phyloP scores from a whole-genome alignment of 139 green algal genomes.

The Tetradesmus lagerheimii region DNA sequence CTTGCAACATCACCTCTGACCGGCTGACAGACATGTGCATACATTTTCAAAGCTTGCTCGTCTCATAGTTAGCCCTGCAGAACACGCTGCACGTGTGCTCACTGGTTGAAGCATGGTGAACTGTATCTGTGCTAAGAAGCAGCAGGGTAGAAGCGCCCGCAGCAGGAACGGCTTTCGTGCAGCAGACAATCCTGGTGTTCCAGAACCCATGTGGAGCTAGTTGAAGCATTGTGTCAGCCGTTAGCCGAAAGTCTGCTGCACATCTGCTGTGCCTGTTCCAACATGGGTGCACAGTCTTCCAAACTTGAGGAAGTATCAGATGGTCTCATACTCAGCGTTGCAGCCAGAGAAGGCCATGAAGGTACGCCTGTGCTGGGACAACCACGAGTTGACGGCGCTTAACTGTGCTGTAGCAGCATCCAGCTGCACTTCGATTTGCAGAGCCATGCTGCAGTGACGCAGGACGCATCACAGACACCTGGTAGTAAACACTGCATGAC shows the following conservation, averaged over 20 bases:
- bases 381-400: neutral
- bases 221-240: too few species aligned
- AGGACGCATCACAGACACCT: neutral
- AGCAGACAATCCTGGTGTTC: too few species aligned
- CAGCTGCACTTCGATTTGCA: neutral
- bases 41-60: too few species aligned
- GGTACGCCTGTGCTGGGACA: neutral
- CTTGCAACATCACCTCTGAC: too few species aligned
- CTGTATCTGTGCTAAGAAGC: too few species aligned
- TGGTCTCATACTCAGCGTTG: neutral
- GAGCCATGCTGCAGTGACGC: neutral
- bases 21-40: too few species aligned
- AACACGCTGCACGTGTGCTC: too few species aligned
- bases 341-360: constrained; percentile 1
- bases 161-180: too few species aligned
- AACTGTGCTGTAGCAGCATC: neutral
- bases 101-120: too few species aligned
- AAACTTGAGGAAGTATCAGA: constrained; percentile 9
- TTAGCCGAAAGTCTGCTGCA: neutral
- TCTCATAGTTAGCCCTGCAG: too few species aligned
- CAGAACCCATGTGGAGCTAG: too few species aligned
- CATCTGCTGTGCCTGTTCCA: neutral
- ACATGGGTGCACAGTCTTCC: constrained; percentile 19
- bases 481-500: neutral
- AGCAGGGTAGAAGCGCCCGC: too few species aligned